Percentiles rank a stretch among this genome's conserved stretches.
Evolutionary conservation across 1,284 basidiomycete genomes (phyloP).

Genomic region (Heterobasidion parviporum): DNA sequence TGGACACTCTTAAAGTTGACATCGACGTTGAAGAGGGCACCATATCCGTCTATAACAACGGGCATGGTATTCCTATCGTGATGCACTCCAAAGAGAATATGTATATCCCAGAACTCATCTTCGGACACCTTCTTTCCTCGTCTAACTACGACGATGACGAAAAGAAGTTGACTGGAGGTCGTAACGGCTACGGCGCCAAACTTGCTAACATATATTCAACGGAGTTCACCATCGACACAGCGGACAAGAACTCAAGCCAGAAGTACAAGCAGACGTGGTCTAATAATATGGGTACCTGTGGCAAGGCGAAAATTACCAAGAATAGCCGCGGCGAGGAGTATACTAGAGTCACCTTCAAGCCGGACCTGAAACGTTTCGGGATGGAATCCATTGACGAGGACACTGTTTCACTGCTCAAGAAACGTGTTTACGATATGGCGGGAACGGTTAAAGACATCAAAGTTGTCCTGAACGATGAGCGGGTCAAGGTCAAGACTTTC

Average conservation of each 20-base stretch:
- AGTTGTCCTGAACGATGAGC: slow-evolving; percentile 89
- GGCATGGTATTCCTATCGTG: slow-evolving; percentile 94
- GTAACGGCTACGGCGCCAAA: slow-evolving; percentile 98
- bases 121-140: slow-evolving; percentile 91
- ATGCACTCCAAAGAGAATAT: slow-evolving; percentile 91
- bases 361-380: slow-evolving; percentile 87
- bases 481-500: slow-evolving; percentile 92
- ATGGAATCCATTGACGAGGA: slow-evolving; percentile 93
- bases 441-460: slow-evolving; percentile 93
- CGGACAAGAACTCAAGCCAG: slow-evolving; percentile 79
- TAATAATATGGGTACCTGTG: slow-evolving; percentile 88
- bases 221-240: slow-evolving; percentile 97
- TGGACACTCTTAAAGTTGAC: slow-evolving; percentile 85
- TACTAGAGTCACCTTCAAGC: slow-evolving; percentile 93
- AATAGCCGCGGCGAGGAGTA: slow-evolving; percentile 84
- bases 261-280: slow-evolving; percentile 97
- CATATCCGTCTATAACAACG: slow-evolving; percentile 96
- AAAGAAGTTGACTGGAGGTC: slow-evolving; percentile 97
- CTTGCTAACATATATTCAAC: slow-evolving; percentile 98
- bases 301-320: slow-evolving; percentile 88
- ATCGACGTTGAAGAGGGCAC: slow-evolving; percentile 81
- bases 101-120: slow-evolving; percentile 97
- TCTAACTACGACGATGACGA: slow-evolving; percentile 99
- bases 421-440: slow-evolving; percentile 97
- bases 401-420: slow-evolving; percentile 83